Evolutionary conservation across 2,329 filamentous ascomycete genomes (phyloP).

Genomic region (Aspergillus sp.): DNA sequence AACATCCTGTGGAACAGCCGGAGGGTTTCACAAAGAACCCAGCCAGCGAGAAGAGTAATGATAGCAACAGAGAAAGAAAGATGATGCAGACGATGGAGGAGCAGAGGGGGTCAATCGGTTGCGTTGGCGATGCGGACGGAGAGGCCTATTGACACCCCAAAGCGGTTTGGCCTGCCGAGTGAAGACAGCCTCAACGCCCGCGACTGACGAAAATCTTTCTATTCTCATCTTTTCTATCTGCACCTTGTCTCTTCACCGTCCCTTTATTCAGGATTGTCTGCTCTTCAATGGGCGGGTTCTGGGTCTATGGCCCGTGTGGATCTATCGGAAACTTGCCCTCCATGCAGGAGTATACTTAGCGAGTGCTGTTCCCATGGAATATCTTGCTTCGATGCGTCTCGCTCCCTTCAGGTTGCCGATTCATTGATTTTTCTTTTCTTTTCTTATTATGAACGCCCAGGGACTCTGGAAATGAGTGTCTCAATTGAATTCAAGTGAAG

Average conservation of each 20-base stretch:
- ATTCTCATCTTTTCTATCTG: background rate
- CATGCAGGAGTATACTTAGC: background rate
- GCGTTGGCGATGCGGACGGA: background rate
- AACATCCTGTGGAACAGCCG: no score
- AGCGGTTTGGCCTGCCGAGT: slow-evolving; percentile 7
- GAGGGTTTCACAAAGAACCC: no score
- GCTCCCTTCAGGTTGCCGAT: no score
- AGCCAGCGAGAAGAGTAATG: no score
- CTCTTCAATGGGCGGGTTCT: slow-evolving; percentile 11
- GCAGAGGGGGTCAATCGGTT: background rate
- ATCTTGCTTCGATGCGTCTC: no score
- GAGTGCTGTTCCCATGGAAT: no score
- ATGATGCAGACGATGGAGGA: background rate
- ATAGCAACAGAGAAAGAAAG: no score
- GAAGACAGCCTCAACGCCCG: slow-evolving; percentile 1
- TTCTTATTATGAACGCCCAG: no score
- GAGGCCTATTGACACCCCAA: slow-evolving; percentile 21
- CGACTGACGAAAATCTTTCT: slow-evolving; percentile 1
- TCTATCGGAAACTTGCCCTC: slow-evolving; percentile 4
- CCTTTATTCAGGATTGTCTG: slow-evolving; percentile 8
- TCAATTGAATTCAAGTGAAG: background rate
- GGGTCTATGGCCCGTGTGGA: slow-evolving; percentile 1
- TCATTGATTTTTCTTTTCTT: no score
- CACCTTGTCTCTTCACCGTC: slow-evolving; percentile 1
- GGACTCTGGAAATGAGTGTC: background rate